Evolutionary conservation across 1,139 yeast genomes (phyloP).

Genomic region (Suhomyces wounanorum): DNA sequence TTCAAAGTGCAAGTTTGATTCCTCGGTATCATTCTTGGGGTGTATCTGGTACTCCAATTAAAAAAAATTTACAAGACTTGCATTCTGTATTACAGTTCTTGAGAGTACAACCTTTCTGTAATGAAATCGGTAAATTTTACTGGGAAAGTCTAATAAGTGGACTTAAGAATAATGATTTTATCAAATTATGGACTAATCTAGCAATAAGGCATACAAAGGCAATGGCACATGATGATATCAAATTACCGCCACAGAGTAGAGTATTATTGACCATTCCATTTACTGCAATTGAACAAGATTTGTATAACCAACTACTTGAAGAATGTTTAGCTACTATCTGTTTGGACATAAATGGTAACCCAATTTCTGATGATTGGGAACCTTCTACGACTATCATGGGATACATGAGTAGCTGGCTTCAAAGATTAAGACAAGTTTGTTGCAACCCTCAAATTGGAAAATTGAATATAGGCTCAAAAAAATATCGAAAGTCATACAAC

Average conservation of each 20-base stretch:
- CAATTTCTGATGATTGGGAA: conserved; percentile 53
- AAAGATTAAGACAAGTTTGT: conserved; percentile 72
- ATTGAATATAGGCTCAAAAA: conserved; percentile 31
- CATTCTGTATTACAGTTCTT: conserved; percentile 70
- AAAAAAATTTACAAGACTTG: conserved; percentile 64
- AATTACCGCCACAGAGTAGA: conserved; percentile 75
- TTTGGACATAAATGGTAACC: conserved; percentile 58
- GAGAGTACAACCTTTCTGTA: conserved; percentile 62
- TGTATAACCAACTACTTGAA: conserved; percentile 65
- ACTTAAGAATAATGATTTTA: conserved; percentile 41
- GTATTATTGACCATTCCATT: conserved; percentile 71
- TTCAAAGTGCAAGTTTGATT: conserved; percentile 74
- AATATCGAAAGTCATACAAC: conserved; percentile 25
- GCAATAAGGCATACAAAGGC: conserved; percentile 82
- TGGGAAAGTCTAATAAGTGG: conserved; percentile 35
- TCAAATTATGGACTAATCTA: conserved; percentile 46
- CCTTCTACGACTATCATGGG: conserved; percentile 43
- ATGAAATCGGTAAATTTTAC: conserved; percentile 38
- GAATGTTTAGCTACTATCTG: conserved; percentile 66
- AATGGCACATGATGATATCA: conserved; percentile 76
- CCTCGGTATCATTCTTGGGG: conserved; percentile 95
- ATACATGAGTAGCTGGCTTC: conserved; percentile 66
- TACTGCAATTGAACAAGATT: conserved; percentile 79
- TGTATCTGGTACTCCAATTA: conserved; percentile 92
- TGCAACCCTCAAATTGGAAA: conserved; percentile 77